phyloP scores from a whole-genome alignment of 208 protist genomes.

The Acanthamoeba rhysodes region DNA sequence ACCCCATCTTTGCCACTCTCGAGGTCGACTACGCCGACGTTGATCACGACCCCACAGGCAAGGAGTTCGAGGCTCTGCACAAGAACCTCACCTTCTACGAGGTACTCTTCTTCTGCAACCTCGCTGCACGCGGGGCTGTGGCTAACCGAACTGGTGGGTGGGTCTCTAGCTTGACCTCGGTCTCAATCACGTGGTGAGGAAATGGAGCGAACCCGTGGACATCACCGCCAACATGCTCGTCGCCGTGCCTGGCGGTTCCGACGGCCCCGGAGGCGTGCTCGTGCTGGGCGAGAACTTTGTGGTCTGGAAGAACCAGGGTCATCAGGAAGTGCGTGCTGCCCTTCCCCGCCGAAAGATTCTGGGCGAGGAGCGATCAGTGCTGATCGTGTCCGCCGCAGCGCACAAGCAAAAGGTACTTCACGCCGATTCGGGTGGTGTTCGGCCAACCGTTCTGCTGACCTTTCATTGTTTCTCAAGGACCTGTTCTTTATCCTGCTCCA shows the following conservation, averaged over 20 bases:
- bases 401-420: constrained; percentile 88
- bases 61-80: constrained; percentile 69
- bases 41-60: constrained; percentile 84
- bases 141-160: not conserved
- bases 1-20: constrained; percentile 95
- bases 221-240: constrained; percentile 93
- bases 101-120: not conserved
- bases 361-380: constrained; percentile 92
- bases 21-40: constrained; percentile 92
- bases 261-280: constrained; percentile 97
- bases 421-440: not conserved
- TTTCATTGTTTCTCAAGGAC: not conserved
- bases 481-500: constrained; percentile 98
- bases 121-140: not conserved
- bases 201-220: constrained; percentile 95
- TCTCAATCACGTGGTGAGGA: constrained; percentile 98
- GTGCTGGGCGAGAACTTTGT: constrained; percentile 97
- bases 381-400: constrained; percentile 93
- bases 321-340: constrained; percentile 75
- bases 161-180: constrained; percentile 95
- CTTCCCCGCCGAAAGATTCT: constrained; percentile 90
- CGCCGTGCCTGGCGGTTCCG: constrained; percentile 92
- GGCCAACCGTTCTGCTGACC: not conserved
- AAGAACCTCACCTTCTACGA: constrained; percentile 79
- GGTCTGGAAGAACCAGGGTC: constrained; percentile 93